These are phyloP conservation scores for Pterulicium gracile DNA, from an alignment of 1,284 basidiomycete species.

Conservation along the genomic window DNA sequence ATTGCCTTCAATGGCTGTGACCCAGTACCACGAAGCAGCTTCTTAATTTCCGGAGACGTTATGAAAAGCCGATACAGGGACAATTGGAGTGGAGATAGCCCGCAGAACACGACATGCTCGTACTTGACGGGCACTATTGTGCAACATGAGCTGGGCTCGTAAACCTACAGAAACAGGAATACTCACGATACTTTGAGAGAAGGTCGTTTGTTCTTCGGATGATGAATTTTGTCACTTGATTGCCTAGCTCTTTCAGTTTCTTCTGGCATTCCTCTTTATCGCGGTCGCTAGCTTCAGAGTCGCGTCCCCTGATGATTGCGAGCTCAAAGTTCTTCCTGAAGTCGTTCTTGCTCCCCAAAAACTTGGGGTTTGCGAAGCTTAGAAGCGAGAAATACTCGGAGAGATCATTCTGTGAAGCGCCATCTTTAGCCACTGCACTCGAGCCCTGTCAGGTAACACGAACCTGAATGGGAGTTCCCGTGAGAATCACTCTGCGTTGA, in stretches of 20 bases:
- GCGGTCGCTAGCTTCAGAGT: constrained; percentile 80
- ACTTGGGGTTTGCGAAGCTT: constrained; percentile 95
- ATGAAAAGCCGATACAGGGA: constrained; percentile 90
- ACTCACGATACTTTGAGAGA: constrained; percentile 90
- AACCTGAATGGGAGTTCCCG: constrained; percentile 93
- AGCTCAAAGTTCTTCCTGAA: constrained; percentile 98
- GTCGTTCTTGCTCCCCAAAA: constrained; percentile 84
- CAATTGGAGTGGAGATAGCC: constrained; percentile 81
- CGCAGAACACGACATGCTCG: constrained; percentile 98
- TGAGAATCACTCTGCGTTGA: constrained; percentile 90
- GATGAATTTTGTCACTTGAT: constrained; percentile 90
- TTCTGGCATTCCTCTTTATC: constrained; percentile 79
- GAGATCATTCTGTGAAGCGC: constrained; percentile 68
- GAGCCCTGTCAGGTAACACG: constrained; percentile 5
- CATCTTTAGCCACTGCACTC: background rate
- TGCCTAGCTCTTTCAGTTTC: constrained; percentile 91
- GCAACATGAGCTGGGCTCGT: constrained; percentile 5
- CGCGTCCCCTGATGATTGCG: constrained; percentile 87
- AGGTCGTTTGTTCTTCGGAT: constrained; percentile 96
- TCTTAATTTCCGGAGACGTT: constrained; percentile 89
- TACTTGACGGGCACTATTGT: constrained; percentile 92
- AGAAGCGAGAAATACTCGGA: constrained; percentile 96
- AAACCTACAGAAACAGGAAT: constrained; percentile 1
- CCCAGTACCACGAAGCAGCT: constrained; percentile 79
- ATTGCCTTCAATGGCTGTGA: constrained; percentile 98